phyloP scores from a whole-genome alignment of 1,284 basidiomycete species.

The Coniferiporia sulphurascens region DNA sequence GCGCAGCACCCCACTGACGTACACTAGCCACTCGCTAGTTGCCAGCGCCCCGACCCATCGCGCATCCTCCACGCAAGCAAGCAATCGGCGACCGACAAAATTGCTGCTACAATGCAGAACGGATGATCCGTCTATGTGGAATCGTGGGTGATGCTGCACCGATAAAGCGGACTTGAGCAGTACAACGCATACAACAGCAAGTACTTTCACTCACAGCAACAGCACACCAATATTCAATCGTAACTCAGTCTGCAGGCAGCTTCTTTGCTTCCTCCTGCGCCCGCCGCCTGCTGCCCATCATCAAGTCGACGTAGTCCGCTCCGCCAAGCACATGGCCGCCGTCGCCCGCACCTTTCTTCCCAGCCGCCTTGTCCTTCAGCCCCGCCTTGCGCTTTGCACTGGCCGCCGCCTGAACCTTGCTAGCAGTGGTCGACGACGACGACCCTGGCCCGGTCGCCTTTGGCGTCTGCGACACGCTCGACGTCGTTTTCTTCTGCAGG shows the following conservation, averaged over 20 bases:
- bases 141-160: no score
- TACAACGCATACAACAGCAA: no score
- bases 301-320: slow-evolving; percentile 67
- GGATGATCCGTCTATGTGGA: no score
- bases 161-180: no score
- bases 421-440: no score
- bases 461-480: slow-evolving; percentile 9
- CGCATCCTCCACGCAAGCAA: no score
- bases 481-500: slow-evolving; percentile 8
- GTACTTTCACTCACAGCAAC: background rate
- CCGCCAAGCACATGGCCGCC: slow-evolving; percentile 56
- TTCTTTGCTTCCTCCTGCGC: slow-evolving; percentile 61
- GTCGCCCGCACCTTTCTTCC: slow-evolving; percentile 19
- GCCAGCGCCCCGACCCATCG: no score
- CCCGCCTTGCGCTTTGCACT: slow-evolving; percentile 30
- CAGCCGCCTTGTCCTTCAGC: slow-evolving; percentile 38
- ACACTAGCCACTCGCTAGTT: no score
- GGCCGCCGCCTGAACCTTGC: slow-evolving; percentile 21
- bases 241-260: slow-evolving; percentile 29
- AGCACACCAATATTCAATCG: no score
- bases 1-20: no score
- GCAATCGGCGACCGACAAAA: no score
- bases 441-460: slow-evolving; percentile 25
- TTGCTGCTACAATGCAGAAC: no score
- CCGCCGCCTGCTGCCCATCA: slow-evolving; percentile 64